Evolutionary conservation across 768 basidiomycete genomes (phyloP), one percentile per base, ranked within the genome.

Genomic region (Pholiota conissans): DNA sequence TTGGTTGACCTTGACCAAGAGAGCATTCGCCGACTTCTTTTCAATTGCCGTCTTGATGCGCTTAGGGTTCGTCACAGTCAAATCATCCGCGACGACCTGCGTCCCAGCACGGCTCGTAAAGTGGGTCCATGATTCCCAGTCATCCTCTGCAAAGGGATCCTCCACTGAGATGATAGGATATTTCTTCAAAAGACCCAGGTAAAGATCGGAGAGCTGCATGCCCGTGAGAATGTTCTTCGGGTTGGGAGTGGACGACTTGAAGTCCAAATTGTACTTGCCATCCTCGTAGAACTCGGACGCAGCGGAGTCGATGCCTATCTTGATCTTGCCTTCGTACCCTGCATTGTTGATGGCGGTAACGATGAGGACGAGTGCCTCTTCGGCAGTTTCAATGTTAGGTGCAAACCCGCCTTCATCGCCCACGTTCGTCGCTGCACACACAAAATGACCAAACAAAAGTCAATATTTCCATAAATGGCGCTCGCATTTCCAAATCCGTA

Each of bases 221-320:
- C 96, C 97, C 32, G 91, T 80, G 76, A 98, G 90, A 93, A 91
- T 96, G 76, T 98, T 96, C 78, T 86, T 88, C 39, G 91, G 84
- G 79, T 99, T 96, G 50, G 95, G 97, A 81, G 98, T 97, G 74
- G 96, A 92, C 86, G 98, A 97, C 85, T 99, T 95, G 84, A 94
- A 95, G 82, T 98, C 95, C 61, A 98, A 78, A 70, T 98, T 95
- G 76, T 99, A 99, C 79, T 98, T 98, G 67, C 95, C 96, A 5
- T 98, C 95, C 86, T 97, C 98, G 89, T 93, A 99, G 84, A 99
- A 99, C 76, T 99, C 97, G 74, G 96, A 98, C 1, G 95, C 97
- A 55, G 97, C 97, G 63, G 97, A 95, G 68, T 97, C 96, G 63
- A 99, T 91, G 58, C 91, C 96, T 73, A 99, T 98, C 78, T 98